These are phyloP conservation scores for Puccinellia tenuiflora DNA, from an alignment of 176 grass and related monocot genomes.

Conservation along the genomic window DNA sequence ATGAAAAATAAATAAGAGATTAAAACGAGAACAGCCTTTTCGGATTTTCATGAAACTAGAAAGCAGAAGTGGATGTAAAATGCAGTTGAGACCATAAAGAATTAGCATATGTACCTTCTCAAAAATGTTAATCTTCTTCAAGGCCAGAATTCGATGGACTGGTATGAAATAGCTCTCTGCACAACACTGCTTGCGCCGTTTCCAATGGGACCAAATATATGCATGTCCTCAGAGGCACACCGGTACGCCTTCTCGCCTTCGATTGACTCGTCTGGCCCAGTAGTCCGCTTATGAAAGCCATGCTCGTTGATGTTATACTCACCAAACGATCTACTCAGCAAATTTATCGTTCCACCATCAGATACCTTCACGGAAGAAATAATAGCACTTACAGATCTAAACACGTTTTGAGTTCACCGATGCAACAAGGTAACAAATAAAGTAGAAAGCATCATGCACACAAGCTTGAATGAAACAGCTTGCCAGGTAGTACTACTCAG, in stretches of 20 bases:
- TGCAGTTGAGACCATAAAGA: not conserved
- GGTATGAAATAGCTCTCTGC: slow-evolving; percentile 77
- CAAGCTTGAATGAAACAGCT: not conserved
- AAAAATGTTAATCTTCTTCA: slow-evolving; percentile 96
- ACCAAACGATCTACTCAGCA: slow-evolving; percentile 78
- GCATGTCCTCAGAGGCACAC: slow-evolving; percentile 89
- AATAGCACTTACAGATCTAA: slow-evolving; percentile 16
- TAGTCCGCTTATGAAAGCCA: slow-evolving; percentile 55
- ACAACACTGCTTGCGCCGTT: slow-evolving; percentile 89
- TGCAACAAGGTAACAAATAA: not conserved
- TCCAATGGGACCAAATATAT: slow-evolving; percentile 89
- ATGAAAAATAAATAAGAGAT: not conserved
- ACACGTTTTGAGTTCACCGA: not conserved
- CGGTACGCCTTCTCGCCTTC: slow-evolving; percentile 71
- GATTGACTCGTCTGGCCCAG: slow-evolving; percentile 40
- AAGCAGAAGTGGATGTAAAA: not conserved
- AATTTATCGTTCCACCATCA: slow-evolving; percentile 81
- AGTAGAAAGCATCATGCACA: not conserved
- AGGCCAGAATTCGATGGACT: slow-evolving; percentile 73
- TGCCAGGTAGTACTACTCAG: not conserved
- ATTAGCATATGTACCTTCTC: slow-evolving; percentile 53
- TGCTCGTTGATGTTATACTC: slow-evolving; percentile 97
- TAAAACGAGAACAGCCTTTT: no score
- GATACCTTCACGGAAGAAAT: slow-evolving; percentile 52
- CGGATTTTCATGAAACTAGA: not conserved